A percentile compares a stretch with the other conserved stretches of the same genome.
These are phyloP conservation scores for Echeveria elegans DNA, from an alignment of 164 flowering plant species.

Conservation along the genomic window DNA sequence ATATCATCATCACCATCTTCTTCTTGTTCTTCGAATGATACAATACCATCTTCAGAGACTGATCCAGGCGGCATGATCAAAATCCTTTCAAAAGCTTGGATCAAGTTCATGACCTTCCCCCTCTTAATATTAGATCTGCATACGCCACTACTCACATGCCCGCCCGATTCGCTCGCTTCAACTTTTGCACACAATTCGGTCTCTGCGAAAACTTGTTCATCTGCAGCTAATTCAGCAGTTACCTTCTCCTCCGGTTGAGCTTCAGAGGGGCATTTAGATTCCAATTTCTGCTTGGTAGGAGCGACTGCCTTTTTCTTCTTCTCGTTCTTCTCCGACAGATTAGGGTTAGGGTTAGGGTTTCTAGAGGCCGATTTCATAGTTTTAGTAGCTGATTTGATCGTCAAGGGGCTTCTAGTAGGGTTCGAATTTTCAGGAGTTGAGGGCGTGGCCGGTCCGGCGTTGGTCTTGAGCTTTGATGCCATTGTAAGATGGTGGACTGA, in stretches of 20 bases:
- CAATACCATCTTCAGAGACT: constrained; percentile 6
- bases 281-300: constrained; percentile 16
- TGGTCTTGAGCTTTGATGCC: background rate
- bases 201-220: constrained; percentile 5
- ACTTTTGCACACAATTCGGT: constrained; percentile 21
- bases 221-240: constrained; percentile 13
- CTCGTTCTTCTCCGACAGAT: constrained; percentile 41
- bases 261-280: constrained; percentile 41
- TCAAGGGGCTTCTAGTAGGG: constrained; percentile 18
- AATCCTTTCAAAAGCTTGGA: constrained; percentile 74
- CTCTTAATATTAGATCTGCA: constrained; percentile 50
- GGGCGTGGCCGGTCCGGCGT: background rate
- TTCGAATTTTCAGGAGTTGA: constrained; percentile 2
- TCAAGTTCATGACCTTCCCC: constrained; percentile 73
- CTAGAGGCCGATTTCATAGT: constrained; percentile 30
- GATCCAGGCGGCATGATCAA: constrained; percentile 28
- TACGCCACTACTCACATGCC: constrained; percentile 51
- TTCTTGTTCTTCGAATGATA: constrained; percentile 15
- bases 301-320: constrained; percentile 64
- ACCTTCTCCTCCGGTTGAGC: constrained; percentile 62
- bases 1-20: background rate
- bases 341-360: constrained; percentile 24
- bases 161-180: constrained; percentile 57
- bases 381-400: constrained; percentile 29
- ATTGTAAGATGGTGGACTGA: background rate